Evolutionary conservation across 2,329 filamentous ascomycete species (phyloP), one percentile per base, ranked within the genome.

Genomic region (Cercospora zeina): DNA sequence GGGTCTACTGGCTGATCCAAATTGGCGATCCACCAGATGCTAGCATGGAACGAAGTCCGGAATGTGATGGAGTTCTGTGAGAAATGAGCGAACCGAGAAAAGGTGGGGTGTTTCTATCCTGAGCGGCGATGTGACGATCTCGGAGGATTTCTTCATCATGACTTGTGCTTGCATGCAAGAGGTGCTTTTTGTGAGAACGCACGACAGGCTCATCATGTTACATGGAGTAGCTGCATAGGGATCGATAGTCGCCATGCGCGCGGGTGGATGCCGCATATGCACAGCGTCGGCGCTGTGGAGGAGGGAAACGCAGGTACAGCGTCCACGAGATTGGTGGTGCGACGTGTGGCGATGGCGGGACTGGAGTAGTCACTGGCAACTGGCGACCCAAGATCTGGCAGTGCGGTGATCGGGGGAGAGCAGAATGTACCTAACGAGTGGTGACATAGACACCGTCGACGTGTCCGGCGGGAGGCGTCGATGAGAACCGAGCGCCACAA

Each of bases 61-160:
- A 75, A 61, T 81, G 78, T 2, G 79, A 78, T 80, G 70, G 79
- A 77, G 42, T 49, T 10, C n/a, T n/a, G n/a, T n/a, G 42, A 49
- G 19, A 49, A 49, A 49, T 49, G 8, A n/a, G 42, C 42, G 21
- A 27, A 49, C 2, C 42, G 42, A 49, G 42, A n/a, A 49, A 49
- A 21, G 27, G 42, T 21, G 42, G 42, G 21, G 19, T 49, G 31
- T 8, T 45, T 45, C 39, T 49, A 49, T 49, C 42, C 42, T 49
- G 42, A 49, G 42, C 42, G 13, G 42, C 42, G 42, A 49, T 49
- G n/a, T n/a, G 42, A 49, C 42, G 42, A 49, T 49, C 11, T 24
- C 6, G 21, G 42, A 24, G 42, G 42, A 21, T 9, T n/a, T 21
- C 37, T 3, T 19, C 37, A 7, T 39, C 16, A 49, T 49, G 42